phyloP scores from a whole-genome alignment of 83 land plant species.

The Diphasiastrum complanatum region DNA sequence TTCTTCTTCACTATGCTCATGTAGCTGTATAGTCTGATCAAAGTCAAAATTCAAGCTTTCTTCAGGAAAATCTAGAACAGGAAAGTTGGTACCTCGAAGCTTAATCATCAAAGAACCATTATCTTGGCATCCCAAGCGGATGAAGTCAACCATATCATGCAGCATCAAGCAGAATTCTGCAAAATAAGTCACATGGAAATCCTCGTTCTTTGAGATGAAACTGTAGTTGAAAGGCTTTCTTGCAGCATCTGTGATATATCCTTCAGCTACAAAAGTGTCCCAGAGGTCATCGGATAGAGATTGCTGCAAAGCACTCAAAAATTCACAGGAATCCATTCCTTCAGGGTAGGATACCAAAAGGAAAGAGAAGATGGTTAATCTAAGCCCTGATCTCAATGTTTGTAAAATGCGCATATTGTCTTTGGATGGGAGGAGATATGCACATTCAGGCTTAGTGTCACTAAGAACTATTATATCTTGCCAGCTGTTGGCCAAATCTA shows the following conservation, averaged over 20 bases:
- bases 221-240: neutral
- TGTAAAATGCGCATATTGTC: conserved; percentile 21
- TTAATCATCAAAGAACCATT: conserved; percentile 26
- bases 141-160: conserved; percentile 31
- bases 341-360: conserved; percentile 27
- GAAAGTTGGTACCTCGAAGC: conserved; percentile 19
- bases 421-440: conserved; percentile 17
- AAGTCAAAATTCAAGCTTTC: neutral
- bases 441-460: neutral
- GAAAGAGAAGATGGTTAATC: conserved; percentile 24
- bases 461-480: conserved; percentile 13
- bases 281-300: conserved; percentile 13
- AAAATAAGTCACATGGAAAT: conserved; percentile 16
- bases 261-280: conserved; percentile 19
- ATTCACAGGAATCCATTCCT: conserved; percentile 23
- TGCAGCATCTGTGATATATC: conserved; percentile 8
- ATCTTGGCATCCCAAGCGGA: conserved; percentile 31
- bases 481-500: conserved; percentile 24
- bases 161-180: conserved; percentile 22
- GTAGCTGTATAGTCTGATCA: neutral
- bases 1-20: neutral
- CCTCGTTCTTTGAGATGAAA: too few species aligned
- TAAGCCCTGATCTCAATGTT: conserved; percentile 21
- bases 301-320: conserved; percentile 12
- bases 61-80: conserved; percentile 28